Conservation (phyloP, 208 protist species). For the Crithidia expoeki region DNA sequence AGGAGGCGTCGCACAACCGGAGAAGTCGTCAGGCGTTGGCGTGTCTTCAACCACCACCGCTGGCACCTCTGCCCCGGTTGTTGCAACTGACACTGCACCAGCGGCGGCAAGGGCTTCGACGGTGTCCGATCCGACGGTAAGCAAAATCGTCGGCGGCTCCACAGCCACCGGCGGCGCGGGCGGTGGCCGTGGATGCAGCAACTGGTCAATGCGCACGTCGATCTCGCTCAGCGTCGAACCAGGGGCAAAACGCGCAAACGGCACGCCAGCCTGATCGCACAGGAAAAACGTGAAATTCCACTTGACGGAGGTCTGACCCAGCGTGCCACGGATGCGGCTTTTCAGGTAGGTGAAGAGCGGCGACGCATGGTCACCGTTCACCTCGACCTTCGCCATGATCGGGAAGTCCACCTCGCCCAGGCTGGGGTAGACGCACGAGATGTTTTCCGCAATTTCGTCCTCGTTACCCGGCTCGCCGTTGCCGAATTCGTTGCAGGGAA, state of each 20-base stretch:
- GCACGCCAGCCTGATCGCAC: slow-evolving; percentile 57
- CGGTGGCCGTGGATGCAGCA: slow-evolving; percentile 32
- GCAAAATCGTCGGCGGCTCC: background rate
- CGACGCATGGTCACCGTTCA: slow-evolving; percentile 79
- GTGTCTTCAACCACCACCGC: background rate
- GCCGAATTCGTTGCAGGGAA: slow-evolving; percentile 93
- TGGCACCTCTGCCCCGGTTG: background rate
- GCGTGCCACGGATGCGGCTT: slow-evolving; percentile 48
- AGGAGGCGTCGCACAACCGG: slow-evolving; percentile 12
- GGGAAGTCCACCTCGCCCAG: slow-evolving; percentile 58
- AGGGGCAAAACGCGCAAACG: slow-evolving; percentile 64
- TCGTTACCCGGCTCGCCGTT: slow-evolving; percentile 79
- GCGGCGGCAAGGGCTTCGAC: background rate
- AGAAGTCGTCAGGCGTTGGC: slow-evolving; percentile 12
- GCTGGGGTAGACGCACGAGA: slow-evolving; percentile 51
- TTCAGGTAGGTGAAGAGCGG: slow-evolving; percentile 86
- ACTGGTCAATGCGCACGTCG: slow-evolving; percentile 50
- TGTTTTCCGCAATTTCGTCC: slow-evolving; percentile 77
- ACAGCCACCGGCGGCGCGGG: background rate
- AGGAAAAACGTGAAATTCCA: slow-evolving; percentile 95
- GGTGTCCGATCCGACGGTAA: background rate
- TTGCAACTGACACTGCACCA: background rate
- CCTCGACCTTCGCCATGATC: slow-evolving; percentile 88
- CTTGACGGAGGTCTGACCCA: slow-evolving; percentile 71
- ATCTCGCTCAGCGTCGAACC: slow-evolving; percentile 52